Conservation (phyloP, 1,284 basidiomycete species). For the Polyporus tsugae region DNA sequence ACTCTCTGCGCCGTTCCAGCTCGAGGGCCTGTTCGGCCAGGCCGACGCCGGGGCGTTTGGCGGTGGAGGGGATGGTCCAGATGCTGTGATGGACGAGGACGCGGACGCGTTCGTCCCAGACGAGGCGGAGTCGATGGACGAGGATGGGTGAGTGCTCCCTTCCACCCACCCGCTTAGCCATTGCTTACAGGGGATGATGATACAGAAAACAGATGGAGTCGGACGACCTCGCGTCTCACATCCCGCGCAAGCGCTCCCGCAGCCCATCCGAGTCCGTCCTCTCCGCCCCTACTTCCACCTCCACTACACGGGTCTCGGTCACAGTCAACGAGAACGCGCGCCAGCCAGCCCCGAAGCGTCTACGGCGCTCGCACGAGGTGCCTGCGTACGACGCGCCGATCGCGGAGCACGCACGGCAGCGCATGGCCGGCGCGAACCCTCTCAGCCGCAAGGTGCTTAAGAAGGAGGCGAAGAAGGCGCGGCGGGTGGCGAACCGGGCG, state of each 20-base stretch:
- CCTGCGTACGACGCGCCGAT: conserved; percentile 57
- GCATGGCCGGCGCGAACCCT: conserved; percentile 62
- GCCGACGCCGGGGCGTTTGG: conserved; percentile 79
- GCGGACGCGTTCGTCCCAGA: conserved; percentile 47
- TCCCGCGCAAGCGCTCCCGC: conserved; percentile 49
- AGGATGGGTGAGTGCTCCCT: conserved; percentile 54
- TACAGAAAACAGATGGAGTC: conserved; percentile 49
- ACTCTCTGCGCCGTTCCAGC: conserved; percentile 76
- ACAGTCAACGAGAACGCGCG: conserved; percentile 19
- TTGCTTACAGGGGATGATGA: neutral
- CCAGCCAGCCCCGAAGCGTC: conserved; percentile 64
- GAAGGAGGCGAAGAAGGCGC: conserved; percentile 64
- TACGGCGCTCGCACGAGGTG: conserved; percentile 58
- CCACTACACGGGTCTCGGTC: neutral
- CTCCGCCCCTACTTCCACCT: conserved; percentile 13
- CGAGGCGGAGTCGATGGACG: conserved; percentile 49
- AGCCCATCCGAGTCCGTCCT: conserved; percentile 31
- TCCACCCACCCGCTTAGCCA: neutral
- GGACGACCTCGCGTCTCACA: conserved; percentile 50
- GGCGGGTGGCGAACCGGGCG: conserved; percentile 51
- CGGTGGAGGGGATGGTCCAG: conserved; percentile 17
- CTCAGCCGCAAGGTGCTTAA: conserved; percentile 64
- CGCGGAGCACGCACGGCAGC: conserved; percentile 45
- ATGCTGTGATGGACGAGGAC: conserved; percentile 33
- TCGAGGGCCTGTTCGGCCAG: conserved; percentile 77